Conservation (phyloP, 768 basidiomycete species). For the Xanthoconium stramineum region DNA sequence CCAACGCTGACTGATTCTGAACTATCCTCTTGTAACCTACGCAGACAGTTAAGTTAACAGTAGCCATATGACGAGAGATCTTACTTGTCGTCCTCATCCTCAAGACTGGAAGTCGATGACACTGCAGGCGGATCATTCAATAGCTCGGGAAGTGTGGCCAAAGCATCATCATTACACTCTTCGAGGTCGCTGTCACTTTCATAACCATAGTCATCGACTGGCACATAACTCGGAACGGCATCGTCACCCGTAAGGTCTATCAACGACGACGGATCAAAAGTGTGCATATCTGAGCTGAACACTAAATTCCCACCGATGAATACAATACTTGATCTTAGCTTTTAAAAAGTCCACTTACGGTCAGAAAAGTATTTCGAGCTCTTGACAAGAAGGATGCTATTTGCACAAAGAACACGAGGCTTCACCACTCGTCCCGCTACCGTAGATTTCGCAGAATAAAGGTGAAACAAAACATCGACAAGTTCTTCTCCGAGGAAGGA, state of each 20-base stretch:
- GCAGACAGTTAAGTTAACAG: background rate
- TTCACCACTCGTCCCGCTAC: slow-evolving; percentile 6
- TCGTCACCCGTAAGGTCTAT: slow-evolving; percentile 4
- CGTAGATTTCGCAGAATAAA: slow-evolving; percentile 18
- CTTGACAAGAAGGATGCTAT: slow-evolving; percentile 24
- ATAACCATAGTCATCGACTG: slow-evolving; percentile 29
- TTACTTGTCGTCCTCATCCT: slow-evolving; percentile 13
- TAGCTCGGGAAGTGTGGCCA: too few species aligned
- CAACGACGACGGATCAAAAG: slow-evolving; percentile 5
- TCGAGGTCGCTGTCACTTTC: slow-evolving; percentile 36
- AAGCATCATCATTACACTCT: slow-evolving; percentile 13
- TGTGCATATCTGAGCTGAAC: slow-evolving; percentile 8
- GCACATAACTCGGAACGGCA: slow-evolving; percentile 5
- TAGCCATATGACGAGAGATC: background rate
- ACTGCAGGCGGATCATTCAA: too few species aligned
- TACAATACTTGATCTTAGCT: background rate
- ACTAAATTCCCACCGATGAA: slow-evolving; percentile 1
- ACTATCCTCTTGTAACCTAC: slow-evolving; percentile 10
- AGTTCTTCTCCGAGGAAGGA: slow-evolving; percentile 28
- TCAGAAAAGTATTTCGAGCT: slow-evolving; percentile 26
- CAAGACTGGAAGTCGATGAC: background rate
- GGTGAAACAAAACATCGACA: slow-evolving; percentile 29
- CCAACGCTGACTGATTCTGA: slow-evolving; percentile 2
- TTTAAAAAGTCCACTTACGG: slow-evolving; percentile 12
- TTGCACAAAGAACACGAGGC: slow-evolving; percentile 28